A percentile compares a stretch with the other conserved stretches of the same genome.
Conservation (phyloP, 768 basidiomycete genomes). For the Sutorius australiensis region DNA sequence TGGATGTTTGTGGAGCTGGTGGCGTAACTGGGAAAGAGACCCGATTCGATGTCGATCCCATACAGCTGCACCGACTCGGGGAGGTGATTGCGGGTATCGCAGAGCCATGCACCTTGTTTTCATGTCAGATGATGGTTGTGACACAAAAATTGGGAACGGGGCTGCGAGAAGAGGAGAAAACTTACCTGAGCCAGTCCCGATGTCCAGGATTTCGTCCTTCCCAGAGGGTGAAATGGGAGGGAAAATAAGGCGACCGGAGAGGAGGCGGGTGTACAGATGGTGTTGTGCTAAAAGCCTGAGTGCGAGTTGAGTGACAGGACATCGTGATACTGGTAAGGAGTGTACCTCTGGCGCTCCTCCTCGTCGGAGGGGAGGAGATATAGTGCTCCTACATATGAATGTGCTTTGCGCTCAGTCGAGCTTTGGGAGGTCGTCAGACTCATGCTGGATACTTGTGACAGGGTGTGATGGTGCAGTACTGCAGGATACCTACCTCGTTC, state of each 20-base stretch:
- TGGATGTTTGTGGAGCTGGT: constrained; percentile 4
- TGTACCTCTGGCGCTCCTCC: constrained; percentile 19
- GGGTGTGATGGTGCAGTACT: not conserved
- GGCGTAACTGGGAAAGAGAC: constrained; percentile 10
- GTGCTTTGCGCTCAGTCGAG: constrained; percentile 1
- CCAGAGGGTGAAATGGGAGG: not conserved
- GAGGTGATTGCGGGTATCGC: constrained; percentile 8
- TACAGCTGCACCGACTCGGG: constrained; percentile 16
- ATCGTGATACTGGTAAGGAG: too few species aligned
- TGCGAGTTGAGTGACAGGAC: not conserved
- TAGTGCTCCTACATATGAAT: constrained; percentile 16
- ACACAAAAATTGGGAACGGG: too few species aligned
- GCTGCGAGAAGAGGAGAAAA: too few species aligned
- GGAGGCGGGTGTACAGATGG: constrained; percentile 14
- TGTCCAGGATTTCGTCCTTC: constrained; percentile 16
- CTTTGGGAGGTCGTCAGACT: not conserved
- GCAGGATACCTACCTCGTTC: not conserved
- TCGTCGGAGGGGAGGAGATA: constrained; percentile 29
- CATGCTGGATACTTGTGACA: not conserved
- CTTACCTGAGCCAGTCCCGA: constrained; percentile 23
- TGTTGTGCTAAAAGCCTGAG: constrained; percentile 16
- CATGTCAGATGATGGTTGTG: too few species aligned
- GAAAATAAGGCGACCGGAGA: constrained; percentile 22
- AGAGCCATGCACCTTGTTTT: too few species aligned
- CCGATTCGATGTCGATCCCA: constrained; percentile 21